Evolutionary conservation across 257 asterid species (phyloP).

Genomic region (Solanum sparsipilum): DNA sequence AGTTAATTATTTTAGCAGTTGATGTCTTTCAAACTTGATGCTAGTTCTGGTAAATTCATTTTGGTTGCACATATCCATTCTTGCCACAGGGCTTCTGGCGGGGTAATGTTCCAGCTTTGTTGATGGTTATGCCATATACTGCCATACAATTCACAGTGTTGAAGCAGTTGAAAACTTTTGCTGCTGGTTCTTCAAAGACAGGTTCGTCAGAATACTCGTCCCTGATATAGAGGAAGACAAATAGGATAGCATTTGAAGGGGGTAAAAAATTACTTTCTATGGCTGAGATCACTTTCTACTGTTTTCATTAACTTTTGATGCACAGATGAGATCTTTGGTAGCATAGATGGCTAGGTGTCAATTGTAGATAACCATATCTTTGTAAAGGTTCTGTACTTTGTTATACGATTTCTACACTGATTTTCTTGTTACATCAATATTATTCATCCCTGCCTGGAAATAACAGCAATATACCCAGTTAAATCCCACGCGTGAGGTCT

Average conservation of each 20-base stretch:
- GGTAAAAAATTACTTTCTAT: background rate
- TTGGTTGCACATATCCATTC: background rate
- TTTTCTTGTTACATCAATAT: background rate
- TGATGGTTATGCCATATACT: slow-evolving; percentile 95
- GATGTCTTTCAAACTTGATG: background rate
- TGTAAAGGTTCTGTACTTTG: background rate
- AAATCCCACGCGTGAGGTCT: background rate
- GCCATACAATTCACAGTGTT: slow-evolving; percentile 81
- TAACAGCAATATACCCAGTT: background rate
- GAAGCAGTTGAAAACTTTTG: slow-evolving; percentile 67
- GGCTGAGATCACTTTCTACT: background rate
- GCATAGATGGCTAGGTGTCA: background rate
- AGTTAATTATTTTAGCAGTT: background rate
- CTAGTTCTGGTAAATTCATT: background rate
- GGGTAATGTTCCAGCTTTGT: slow-evolving; percentile 92
- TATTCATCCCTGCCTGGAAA: background rate
- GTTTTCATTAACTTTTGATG: background rate
- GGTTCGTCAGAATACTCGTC: slow-evolving; percentile 24
- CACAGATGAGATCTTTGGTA: background rate
- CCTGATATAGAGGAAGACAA: background rate
- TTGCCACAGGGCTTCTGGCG: slow-evolving; percentile 82
- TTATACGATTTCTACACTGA: background rate
- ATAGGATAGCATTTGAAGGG: background rate
- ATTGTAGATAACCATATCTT: background rate
- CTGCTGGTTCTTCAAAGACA: slow-evolving; percentile 78